Base-by-base conservation (phyloP, 768 basidiomycete species). In the Suillus plorans region DNA sequence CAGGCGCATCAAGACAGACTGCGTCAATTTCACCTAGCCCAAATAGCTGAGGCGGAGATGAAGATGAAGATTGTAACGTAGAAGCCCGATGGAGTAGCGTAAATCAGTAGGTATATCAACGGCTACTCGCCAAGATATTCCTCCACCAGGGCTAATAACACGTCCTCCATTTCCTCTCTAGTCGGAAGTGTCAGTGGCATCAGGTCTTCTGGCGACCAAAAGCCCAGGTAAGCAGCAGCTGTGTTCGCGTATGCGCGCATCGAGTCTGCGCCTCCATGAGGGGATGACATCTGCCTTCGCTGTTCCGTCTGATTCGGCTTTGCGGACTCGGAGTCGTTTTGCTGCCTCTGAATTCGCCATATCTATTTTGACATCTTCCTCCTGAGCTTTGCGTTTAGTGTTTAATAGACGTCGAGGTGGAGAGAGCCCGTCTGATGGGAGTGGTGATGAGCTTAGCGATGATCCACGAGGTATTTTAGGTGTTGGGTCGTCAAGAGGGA, bases 111-210 rank as follows among this genome's bases (percentile, higher is more conserved):
- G 6, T 22, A 57, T 25, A 57, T 18, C 16, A 57, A 39, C 16
- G 18, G 10, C 61, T 62, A 56, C 28, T 83, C 80, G n/a, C 85
- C 88, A 69, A 85, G 82, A 67, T 89, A 89, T 74, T 97, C 94
- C 70, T 93, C 89, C 63, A 94, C 86, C 52, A 97, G 76, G 25
- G 83, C 84, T 63, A 97, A 81, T 62, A 97, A 74, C 12, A 91
- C 85, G 25, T 76, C 74, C 73, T 93, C 93, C 90, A 94, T 90
- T 75, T 96, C 92, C 55, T 86, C 85, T 63, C 84, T 81, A 1
- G 85, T 86, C 1, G 92, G 91, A 76, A 96, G 75, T 69, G 85
- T 88, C 0, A 95, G 94, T 13, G 89, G 86, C 61, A 92, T 72
- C 10, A 97, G 82, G 64, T 89, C 82, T 66, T 90, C 88, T 22